These are phyloP conservation scores for Neurospora sp. DNA, from an alignment of 2,329 filamentous ascomycete genomes.

Conservation along the genomic window DNA sequence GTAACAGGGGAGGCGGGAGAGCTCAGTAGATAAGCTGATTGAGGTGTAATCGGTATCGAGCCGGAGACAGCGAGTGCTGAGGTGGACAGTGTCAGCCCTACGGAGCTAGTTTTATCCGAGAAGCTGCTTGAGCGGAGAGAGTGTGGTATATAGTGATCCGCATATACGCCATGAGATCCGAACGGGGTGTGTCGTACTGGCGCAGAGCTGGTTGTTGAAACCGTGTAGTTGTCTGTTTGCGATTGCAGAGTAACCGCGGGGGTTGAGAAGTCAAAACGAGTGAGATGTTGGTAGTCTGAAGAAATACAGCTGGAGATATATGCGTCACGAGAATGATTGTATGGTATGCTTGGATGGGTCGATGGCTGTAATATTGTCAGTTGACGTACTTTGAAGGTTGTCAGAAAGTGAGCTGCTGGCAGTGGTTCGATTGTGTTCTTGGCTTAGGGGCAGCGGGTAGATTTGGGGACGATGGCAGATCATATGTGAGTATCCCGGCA, in stretches of 20 bases:
- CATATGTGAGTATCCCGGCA: not conserved
- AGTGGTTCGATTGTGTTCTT: not conserved
- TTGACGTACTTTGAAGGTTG: not conserved
- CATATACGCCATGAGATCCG: not conserved
- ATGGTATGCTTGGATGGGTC: not conserved
- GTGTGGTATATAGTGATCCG: not conserved
- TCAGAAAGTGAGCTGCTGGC: not conserved
- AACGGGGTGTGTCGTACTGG: not conserved
- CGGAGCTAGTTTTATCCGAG: not conserved
- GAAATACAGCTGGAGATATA: not conserved
- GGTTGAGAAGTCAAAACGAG: not conserved
- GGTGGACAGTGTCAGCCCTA: not conserved
- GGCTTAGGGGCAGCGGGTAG: not conserved
- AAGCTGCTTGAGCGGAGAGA: not conserved
- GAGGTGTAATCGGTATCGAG: not conserved
- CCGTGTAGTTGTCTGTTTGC: not conserved
- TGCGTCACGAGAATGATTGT: not conserved
- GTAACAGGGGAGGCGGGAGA: not conserved
- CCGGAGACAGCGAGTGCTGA: not conserved
- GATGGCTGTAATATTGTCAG: not conserved
- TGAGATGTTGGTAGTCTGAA: not conserved
- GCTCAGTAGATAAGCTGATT: not conserved
- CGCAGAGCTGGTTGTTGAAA: not conserved
- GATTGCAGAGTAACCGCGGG: not conserved
- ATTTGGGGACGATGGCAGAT: not conserved